These are phyloP conservation scores for Dryadomyces quercivorus DNA, from an alignment of 2,329 filamentous ascomycete genomes.

Conservation along the genomic window DNA sequence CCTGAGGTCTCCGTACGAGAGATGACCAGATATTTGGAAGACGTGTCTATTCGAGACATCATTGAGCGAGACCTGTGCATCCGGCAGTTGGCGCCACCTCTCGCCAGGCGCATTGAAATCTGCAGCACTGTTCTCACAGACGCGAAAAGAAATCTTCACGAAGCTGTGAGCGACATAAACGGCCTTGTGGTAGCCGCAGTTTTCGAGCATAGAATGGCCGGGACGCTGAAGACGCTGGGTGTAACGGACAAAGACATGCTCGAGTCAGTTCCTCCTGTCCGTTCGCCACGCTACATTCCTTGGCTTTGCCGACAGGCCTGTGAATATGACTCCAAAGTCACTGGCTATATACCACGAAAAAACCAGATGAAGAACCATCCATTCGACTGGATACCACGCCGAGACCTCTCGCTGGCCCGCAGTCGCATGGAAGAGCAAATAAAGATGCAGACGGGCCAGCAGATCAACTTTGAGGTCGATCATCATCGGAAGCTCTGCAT, in stretches of 20 bases:
- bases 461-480: background rate
- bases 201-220: background rate
- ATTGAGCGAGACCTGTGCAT: background rate
- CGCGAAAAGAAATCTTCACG: background rate
- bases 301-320: slow-evolving; percentile 2
- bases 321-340: background rate
- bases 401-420: background rate
- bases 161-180: slow-evolving; percentile 1
- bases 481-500: background rate
- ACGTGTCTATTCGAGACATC: background rate
- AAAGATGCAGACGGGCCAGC: background rate
- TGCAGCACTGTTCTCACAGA: background rate
- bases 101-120: background rate
- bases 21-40: background rate
- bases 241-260: background rate
- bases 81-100: background rate
- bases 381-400: background rate
- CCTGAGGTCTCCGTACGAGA: background rate
- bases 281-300: background rate
- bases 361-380: background rate
- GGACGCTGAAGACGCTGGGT: background rate
- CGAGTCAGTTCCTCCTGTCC: background rate
- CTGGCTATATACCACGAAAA: background rate
- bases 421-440: background rate
- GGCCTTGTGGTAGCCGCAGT: background rate